Base-by-base conservation (phyloP, 176 grass and related monocot genomes). In the Tillandsia fasciculata region DNA sequence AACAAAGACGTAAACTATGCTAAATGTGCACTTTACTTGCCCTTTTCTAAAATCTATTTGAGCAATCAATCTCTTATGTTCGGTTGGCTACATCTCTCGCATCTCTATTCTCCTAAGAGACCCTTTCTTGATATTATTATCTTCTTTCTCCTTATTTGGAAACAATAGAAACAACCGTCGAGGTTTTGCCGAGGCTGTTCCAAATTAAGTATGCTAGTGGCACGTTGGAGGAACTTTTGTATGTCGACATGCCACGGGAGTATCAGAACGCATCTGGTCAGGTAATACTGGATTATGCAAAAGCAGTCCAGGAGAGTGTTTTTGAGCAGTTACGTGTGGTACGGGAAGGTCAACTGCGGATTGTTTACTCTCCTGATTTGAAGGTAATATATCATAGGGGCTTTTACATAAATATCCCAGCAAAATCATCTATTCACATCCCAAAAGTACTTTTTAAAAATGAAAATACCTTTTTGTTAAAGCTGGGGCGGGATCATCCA, bases 151-250 rank as follows among this genome's bases (percentile, higher is more conserved):
- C 33, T 61, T 61, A 20, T 61, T 61, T 61, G 56, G 67, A 20
- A 4, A 56, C 17, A 73, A 53, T 76, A 99, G 94, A 99, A 87
- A 99, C 90, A 33, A 99, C 90, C 8, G 89, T 88, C 68, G 94
- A 99, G 77, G 94, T 99, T 65, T 88, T 99, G 80, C 94, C 89
- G 68, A 77, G 94, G 50, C 77, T 99, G n/a, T 99, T 83, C 80
- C 94, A 93, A 76, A 99, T 99, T 53, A 99, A 99, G 80, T 99
- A 99, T 75, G 94, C 84, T 54, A 99, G 94, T 75, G 94, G 94
- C 47, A 97, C 94, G 8, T 64, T 97, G 52, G 89, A 97, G 81
- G 94, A 97, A 69, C 83, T 97, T 80, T 67, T 97, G 47, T 97
- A 97, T 79, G 82, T 97, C 70, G 94, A 97, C 70, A 97, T 97